Conservation (phyloP, 441 rosid genomes). For the Bruguiera hainesii region DNA sequence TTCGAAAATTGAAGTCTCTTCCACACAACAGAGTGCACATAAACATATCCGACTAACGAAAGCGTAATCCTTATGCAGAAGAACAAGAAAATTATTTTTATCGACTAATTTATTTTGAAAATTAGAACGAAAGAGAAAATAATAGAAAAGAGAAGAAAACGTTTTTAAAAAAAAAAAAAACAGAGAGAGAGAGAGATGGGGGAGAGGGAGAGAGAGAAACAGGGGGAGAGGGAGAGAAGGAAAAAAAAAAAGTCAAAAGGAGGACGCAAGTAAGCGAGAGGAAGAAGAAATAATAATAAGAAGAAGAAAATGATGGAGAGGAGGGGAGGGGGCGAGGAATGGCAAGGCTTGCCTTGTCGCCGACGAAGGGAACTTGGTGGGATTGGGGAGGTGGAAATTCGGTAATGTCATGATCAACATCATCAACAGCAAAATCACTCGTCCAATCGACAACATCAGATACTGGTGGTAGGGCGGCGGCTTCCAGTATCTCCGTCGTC, state of each 20-base stretch:
- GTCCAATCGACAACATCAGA: constrained; percentile 46
- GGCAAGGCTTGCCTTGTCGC: constrained; percentile 46
- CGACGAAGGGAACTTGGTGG: constrained; percentile 59
- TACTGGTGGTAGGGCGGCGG: too few species aligned
- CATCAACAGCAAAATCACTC: constrained; percentile 39
- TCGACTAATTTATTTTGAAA: too few species aligned
- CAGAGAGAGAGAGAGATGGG: neutral
- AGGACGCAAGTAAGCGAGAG: neutral
- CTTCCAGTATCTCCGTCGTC: too few species aligned
- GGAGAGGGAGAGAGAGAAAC: neutral
- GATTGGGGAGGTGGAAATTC: constrained; percentile 48
- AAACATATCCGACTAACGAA: too few species aligned
- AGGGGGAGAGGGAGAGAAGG: too few species aligned
- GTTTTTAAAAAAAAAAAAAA: neutral
- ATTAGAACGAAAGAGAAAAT: neutral
- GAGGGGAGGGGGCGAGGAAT: too few species aligned
- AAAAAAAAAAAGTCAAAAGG: neutral
- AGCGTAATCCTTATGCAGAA: too few species aligned
- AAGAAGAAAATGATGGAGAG: too few species aligned
- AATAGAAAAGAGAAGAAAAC: neutral
- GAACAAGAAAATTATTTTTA: too few species aligned
- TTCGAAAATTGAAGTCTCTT: too few species aligned
- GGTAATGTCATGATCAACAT: constrained; percentile 12
- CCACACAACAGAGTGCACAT: too few species aligned
- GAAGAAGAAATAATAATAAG: neutral